Evolutionary conservation across 768 basidiomycete genomes (phyloP).

Genomic region (Russula lepida): DNA sequence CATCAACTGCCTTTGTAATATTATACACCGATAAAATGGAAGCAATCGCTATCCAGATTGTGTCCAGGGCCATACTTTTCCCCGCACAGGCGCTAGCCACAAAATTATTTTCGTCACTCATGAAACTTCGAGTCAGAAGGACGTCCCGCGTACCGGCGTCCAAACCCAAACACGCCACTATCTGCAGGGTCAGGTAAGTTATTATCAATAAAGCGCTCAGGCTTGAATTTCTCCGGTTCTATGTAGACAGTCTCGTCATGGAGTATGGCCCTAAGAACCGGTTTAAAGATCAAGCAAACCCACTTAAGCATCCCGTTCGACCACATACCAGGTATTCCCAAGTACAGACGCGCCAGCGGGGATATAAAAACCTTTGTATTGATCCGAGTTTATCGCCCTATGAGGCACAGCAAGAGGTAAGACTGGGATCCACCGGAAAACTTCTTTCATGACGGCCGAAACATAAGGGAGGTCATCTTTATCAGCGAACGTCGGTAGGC

Average conservation of each 20-base stretch:
- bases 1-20: conserved; percentile 13
- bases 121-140: not conserved
- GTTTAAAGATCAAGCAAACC: not conserved
- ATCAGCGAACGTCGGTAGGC: conserved; percentile 22
- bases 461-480: conserved; percentile 18
- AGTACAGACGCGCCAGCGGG: conserved; percentile 25
- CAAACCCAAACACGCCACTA: conserved; percentile 19
- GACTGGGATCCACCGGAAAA: conserved; percentile 22
- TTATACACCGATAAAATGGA: conserved; percentile 17
- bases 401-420: conserved; percentile 22
- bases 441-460: conserved; percentile 20
- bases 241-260: conserved; percentile 18
- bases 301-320: not conserved
- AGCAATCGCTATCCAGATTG: conserved; percentile 20
- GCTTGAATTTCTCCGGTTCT: conserved; percentile 19
- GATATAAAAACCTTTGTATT: conserved; percentile 25
- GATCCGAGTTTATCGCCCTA: conserved; percentile 19
- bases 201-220: conserved; percentile 19
- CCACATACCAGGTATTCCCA: conserved; percentile 16
- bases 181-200: conserved; percentile 12
- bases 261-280: conserved; percentile 17
- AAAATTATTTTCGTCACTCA: not conserved
- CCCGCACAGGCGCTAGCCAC: conserved; percentile 14
- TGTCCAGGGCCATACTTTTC: conserved; percentile 18
- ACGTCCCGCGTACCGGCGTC: conserved; percentile 15